Percentiles rank a stretch among this genome's conserved stretches.
phyloP scores from a whole-genome alignment of 2,329 filamentous ascomycete genomes.

The Chaetothyriales sp. region DNA sequence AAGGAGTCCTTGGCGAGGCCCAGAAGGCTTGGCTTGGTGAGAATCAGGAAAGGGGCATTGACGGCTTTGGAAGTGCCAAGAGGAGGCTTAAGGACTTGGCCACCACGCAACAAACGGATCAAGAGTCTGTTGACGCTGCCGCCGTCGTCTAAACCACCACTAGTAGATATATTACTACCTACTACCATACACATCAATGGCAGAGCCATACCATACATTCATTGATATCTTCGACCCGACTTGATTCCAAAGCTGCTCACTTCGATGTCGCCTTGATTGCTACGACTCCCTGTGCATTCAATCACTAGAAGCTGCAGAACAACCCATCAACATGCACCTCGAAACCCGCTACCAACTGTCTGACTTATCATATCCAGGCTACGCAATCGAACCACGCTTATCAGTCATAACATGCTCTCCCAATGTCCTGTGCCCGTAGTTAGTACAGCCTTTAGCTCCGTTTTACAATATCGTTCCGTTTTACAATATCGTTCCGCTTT shows the following conservation, averaged over 20 bases:
- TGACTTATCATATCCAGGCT: not conserved
- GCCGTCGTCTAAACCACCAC: not conserved
- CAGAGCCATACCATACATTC: not conserved
- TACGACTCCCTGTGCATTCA: not conserved
- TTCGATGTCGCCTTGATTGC: not conserved
- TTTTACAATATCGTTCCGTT: not conserved
- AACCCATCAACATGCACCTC: not conserved
- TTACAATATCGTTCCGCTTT: not conserved
- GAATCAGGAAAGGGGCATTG: constrained; percentile 68
- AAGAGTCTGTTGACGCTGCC: constrained; percentile 1
- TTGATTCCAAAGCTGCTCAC: too few relatives aligned
- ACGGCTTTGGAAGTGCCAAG: constrained; percentile 75
- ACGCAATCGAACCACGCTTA: not conserved
- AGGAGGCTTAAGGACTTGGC: constrained; percentile 41
- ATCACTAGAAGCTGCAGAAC: not conserved
- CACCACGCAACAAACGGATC: not conserved
- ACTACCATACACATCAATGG: not conserved
- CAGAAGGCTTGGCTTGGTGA: constrained; percentile 90
- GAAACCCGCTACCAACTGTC: not conserved
- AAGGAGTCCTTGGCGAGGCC: constrained; percentile 69
- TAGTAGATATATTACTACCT: not conserved
- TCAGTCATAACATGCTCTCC: not conserved
- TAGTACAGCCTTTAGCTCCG: not conserved
- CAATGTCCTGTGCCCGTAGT: not conserved
- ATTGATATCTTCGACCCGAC: not conserved